Evolutionary conservation across 2,329 filamentous ascomycete species (phyloP), one percentile per base, ranked within the genome.

Genomic region (Lachnellula arida): DNA sequence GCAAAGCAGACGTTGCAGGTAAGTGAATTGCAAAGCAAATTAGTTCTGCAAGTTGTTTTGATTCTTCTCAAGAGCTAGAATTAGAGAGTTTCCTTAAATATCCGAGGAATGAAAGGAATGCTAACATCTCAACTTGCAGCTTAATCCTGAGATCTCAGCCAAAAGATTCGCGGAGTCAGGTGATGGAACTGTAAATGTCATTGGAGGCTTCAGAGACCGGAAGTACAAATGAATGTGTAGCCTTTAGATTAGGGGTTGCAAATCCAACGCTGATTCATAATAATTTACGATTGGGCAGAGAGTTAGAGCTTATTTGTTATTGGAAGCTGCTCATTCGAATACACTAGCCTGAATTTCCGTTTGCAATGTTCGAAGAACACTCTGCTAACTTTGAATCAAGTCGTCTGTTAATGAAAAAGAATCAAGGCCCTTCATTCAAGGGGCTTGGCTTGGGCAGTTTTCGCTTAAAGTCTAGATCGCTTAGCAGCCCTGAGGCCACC

Each of bases 181-280:
- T 9, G 72, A 75, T 49, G 72, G 72, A 1, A 74, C 71, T 37
- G 60, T 74, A 25, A 73, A 75, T 57, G 70, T 75, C 23, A 64
- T 75, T 54, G 66, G 58, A 8, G 68, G 68, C 0, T 70, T 68
- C 40, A 64, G 48, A 35, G 69, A 71, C 58, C 51, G 65, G 22
- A 64, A 52, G 34, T 70, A 71, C 54, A 66, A 67, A 17, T 40
- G 17, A 17, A 32, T 32, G 28, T 9, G 37, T 2, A 17, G 37
- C 8, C 15, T 17, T 17, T 40, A n/a, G 17, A 12, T 40, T 17
- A 40, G 37, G 15, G 17, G 14, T n/a, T 17, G 5, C 5, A 40
- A 17, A 39, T 39, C 12, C 35, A 39, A 12, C n/a, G 35, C 35
- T 12, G 35, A 14, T 14, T 9, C 35, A 39, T 14, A n/a, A 39